Percentiles rank a stretch among this genome's conserved stretches.
Evolutionary conservation across 352 stramenopile genomes (phyloP).

Genomic region (Pythium aristosporum): DNA sequence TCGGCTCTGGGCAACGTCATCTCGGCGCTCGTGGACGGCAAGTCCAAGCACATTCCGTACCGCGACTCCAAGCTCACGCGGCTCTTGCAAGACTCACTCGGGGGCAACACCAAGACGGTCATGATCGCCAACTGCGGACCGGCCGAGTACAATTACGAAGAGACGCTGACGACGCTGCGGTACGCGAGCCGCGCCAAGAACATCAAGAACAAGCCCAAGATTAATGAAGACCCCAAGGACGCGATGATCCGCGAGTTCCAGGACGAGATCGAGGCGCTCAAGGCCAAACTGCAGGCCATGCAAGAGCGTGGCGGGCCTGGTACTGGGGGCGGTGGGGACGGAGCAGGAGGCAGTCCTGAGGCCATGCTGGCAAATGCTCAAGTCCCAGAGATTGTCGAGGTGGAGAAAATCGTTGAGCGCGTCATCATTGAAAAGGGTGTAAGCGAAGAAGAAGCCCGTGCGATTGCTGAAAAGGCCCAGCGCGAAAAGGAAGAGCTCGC

Average conservation of each 20-base stretch:
- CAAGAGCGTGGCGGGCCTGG: slow-evolving; percentile 37
- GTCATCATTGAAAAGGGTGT: slow-evolving; percentile 83
- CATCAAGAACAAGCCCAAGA: slow-evolving; percentile 99
- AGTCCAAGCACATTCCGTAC: slow-evolving; percentile 89
- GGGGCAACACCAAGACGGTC: slow-evolving; percentile 97
- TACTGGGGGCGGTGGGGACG: not conserved
- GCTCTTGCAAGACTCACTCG: slow-evolving; percentile 95
- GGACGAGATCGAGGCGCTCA: slow-evolving; percentile 94
- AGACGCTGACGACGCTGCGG: slow-evolving; percentile 91
- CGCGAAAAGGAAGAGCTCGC: slow-evolving; percentile 78
- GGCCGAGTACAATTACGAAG: slow-evolving; percentile 98
- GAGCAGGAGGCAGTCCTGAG: not conserved
- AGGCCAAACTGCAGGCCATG: slow-evolving; percentile 73
- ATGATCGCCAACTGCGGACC: slow-evolving; percentile 98
- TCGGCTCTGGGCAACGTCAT: slow-evolving; percentile 86
- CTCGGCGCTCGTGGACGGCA: slow-evolving; percentile 82
- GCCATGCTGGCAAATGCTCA: slow-evolving; percentile 5
- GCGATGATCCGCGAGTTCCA: slow-evolving; percentile 97
- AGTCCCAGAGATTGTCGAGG: slow-evolving; percentile 54
- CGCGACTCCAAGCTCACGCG: slow-evolving; percentile 97
- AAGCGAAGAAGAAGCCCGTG: slow-evolving; percentile 73
- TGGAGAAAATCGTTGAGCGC: slow-evolving; percentile 84
- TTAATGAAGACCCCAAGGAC: slow-evolving; percentile 98
- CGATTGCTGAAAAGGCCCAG: slow-evolving; percentile 68
- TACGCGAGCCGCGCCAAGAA: slow-evolving; percentile 99